phyloP scores from a whole-genome alignment of 1,284 basidiomycete species.

The Cerioporus squamosus region DNA sequence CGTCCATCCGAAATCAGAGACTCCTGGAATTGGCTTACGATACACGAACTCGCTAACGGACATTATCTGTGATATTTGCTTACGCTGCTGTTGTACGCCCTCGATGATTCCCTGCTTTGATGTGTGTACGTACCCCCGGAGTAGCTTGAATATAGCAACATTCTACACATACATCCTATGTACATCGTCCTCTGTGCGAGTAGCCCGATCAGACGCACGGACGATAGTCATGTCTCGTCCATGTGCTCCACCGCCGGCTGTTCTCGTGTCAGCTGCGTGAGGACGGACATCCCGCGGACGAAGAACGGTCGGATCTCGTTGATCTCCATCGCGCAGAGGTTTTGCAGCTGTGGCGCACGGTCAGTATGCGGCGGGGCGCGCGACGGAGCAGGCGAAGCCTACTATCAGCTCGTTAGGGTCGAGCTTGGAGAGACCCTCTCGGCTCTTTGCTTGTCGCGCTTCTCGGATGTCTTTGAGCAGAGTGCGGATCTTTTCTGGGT shows the following conservation, averaged over 20 bases:
- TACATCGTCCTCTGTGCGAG: no score
- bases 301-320: conserved; percentile 93
- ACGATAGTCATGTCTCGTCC: conserved; percentile 10
- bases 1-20: not conserved
- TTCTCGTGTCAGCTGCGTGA: conserved; percentile 50
- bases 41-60: not conserved
- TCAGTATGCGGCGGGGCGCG: not conserved
- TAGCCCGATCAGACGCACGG: not conserved
- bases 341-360: conserved; percentile 66
- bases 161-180: no score
- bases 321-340: conserved; percentile 89
- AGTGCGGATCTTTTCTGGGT: conserved; percentile 81
- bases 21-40: not conserved
- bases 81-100: no score
- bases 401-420: conserved; percentile 84
- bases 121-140: no score
- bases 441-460: conserved; percentile 91
- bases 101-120: no score
- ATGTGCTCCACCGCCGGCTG: conserved; percentile 23
- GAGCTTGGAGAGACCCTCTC: conserved; percentile 78
- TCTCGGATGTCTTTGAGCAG: conserved; percentile 94
- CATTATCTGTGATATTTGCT: no score
- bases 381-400: conserved; percentile 12
- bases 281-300: conserved; percentile 78
- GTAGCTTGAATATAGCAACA: no score